Percentiles rank a stretch among this genome's conserved stretches.
phyloP scores from a whole-genome alignment of 495 filamentous ascomycete genomes.

The Penicillium herquei region DNA sequence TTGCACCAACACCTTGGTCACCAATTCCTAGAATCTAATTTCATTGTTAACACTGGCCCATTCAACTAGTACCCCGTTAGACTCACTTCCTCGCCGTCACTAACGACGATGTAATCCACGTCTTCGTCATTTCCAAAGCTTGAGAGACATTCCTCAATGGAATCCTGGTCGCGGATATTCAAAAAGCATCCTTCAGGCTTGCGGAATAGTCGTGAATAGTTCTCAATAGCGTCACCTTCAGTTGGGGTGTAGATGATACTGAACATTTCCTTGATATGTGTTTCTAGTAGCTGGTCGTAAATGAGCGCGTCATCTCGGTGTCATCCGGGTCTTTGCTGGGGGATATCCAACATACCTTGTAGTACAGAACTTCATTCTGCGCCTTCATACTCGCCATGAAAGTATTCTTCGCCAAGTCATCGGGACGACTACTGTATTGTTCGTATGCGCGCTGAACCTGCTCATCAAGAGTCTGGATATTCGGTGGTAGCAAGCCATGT shows the following conservation, averaged over 20 bases:
- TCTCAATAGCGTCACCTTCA: constrained; percentile 86
- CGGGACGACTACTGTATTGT: constrained; percentile 62
- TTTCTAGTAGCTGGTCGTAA: constrained; percentile 52
- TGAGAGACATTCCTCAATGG: constrained; percentile 60
- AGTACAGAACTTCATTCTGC: constrained; percentile 61
- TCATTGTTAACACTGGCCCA: constrained; percentile 20
- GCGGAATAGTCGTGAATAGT: constrained; percentile 78
- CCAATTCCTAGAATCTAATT: constrained; percentile 80
- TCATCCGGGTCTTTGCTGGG: too few species aligned
- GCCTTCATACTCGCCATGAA: constrained; percentile 79
- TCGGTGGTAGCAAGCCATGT: constrained; percentile 67
- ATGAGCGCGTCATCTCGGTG: background rate
- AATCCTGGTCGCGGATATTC: constrained; percentile 49
- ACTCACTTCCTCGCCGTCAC: constrained; percentile 65
- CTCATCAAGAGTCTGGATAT: constrained; percentile 76
- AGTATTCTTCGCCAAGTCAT: constrained; percentile 74
- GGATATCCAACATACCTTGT: constrained; percentile 23
- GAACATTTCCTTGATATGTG: constrained; percentile 82
- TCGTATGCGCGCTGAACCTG: constrained; percentile 77
- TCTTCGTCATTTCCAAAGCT: constrained; percentile 70
- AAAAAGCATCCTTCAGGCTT: constrained; percentile 71
- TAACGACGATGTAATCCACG: constrained; percentile 87
- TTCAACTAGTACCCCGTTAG: background rate
- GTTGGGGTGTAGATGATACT: constrained; percentile 87
- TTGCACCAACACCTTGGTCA: constrained; percentile 86